These are phyloP conservation scores for Agrostemma githago DNA, from an alignment of 148 eudicot genomes.

Conservation along the genomic window DNA sequence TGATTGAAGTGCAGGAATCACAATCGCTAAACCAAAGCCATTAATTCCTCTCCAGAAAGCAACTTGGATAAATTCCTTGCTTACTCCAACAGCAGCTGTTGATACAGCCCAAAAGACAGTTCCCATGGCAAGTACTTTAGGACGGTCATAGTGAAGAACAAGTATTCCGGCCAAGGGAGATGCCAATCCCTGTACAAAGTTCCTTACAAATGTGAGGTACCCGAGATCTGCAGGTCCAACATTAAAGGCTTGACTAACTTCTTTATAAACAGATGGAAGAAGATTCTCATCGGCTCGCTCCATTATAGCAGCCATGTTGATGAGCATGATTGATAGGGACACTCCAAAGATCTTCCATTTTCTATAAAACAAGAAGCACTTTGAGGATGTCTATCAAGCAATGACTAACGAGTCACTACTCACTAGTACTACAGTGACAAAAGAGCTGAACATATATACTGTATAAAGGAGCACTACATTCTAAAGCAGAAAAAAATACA, in stretches of 20 bases:
- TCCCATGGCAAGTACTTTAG: slow-evolving; percentile 80
- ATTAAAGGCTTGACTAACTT: slow-evolving; percentile 81
- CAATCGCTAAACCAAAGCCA: slow-evolving; percentile 91
- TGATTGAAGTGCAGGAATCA: slow-evolving; percentile 92
- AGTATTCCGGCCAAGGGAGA: slow-evolving; percentile 88
- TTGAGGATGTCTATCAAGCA: neutral
- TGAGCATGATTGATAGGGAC: slow-evolving; percentile 74
- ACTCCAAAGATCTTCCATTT: slow-evolving; percentile 59
- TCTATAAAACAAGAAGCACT: slow-evolving; percentile 30
- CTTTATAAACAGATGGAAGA: slow-evolving; percentile 91
- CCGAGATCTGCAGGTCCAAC: slow-evolving; percentile 92
- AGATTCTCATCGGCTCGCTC: slow-evolving; percentile 95
- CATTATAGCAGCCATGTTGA: slow-evolving; percentile 92
- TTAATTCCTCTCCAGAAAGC: slow-evolving; percentile 89
- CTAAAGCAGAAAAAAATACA: neutral
- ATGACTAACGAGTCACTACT: neutral
- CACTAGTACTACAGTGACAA: neutral
- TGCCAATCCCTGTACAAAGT: slow-evolving; percentile 70
- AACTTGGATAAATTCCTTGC: slow-evolving; percentile 60
- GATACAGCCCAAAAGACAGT: slow-evolving; percentile 86
- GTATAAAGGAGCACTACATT: neutral
- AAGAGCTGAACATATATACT: neutral
- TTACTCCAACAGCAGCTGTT: slow-evolving; percentile 78
- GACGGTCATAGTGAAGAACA: slow-evolving; percentile 79
- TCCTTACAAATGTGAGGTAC: slow-evolving; percentile 71